Evolutionary conservation across 345 rosid genomes (phyloP).

Genomic region (Arabidopsis suecica): DNA sequence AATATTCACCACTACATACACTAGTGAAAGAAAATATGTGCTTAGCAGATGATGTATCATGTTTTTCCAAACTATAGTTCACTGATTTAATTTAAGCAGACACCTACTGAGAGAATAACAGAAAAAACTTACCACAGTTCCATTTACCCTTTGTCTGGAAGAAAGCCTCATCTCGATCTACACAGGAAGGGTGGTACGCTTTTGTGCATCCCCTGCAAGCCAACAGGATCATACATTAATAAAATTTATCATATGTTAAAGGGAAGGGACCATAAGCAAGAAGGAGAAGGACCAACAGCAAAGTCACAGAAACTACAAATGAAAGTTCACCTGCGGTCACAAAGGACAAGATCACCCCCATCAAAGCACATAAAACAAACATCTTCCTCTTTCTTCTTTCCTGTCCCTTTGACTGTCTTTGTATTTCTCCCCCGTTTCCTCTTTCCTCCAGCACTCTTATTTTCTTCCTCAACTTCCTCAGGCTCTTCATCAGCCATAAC

Average conservation of each 20-base stretch:
- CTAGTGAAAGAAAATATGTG: constrained; percentile 9
- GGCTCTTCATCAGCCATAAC: constrained; percentile 49
- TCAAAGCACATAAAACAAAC: constrained; percentile 98
- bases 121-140: constrained; percentile 86
- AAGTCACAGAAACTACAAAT: constrained; percentile 21
- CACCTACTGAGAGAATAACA: constrained; percentile 18
- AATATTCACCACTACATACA: constrained; percentile 24
- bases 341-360: constrained; percentile 94
- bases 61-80: constrained; percentile 16
- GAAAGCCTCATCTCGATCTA: constrained; percentile 89
- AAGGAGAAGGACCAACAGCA: constrained; percentile 12
- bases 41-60: constrained; percentile 19
- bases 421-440: constrained; percentile 70
- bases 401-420: constrained; percentile 52
- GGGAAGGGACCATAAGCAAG: constrained; percentile 16
- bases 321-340: constrained; percentile 86
- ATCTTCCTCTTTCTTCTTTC: constrained; percentile 90
- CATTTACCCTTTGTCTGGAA: constrained; percentile 86
- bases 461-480: constrained; percentile 60
- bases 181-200: constrained; percentile 95
- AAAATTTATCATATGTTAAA: constrained; percentile 9
- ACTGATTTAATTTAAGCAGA: constrained; percentile 28
- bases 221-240: constrained; percentile 21
- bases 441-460: constrained; percentile 61
- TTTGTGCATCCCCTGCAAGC: constrained; percentile 92